Evolutionary conservation across 2,329 filamentous ascomycete genomes (phyloP), one percentile per base, ranked within the genome.

Genomic region (Penicillium sclerotiorum): DNA sequence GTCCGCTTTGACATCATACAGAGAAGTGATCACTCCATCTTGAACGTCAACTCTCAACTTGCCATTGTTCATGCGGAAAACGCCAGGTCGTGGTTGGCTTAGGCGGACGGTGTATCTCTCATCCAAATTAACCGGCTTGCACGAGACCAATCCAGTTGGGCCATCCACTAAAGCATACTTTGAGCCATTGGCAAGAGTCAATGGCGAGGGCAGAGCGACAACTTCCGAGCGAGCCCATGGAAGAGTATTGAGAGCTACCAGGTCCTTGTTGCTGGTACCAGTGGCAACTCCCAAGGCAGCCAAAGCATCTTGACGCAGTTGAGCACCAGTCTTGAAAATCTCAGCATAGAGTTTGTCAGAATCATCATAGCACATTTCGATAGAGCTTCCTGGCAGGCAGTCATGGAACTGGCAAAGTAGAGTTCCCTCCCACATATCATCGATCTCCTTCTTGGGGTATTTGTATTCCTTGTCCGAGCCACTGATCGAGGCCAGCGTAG

Each of bases 361-460:
- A 67, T 99, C 94, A 68, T 95, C 90, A 63, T 97, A 97, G 71
- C 91, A 96, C 91, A 97, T 96, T 70, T 95, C 92, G 61, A 99
- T 97, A 27, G 85, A 89, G 67, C 90, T 96, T 48, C 94, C 94
- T 1, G 94, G 94, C 44, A 99, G 79, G 68, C 94, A 97, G 68
- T 99, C 94, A 59, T 99, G 94, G 79, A 99, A 99, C 65, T 99
- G 94, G 59, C 93, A 97, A 21, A 97, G 82, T 20, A 97, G 79
- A 3, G 93, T 87, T 47, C 82, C 81, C 75, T 97, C 93, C 94
- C 94, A 99, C 85, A 99, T 95, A 49, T 87, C 81, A 66, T 99
- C 94, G 47, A 99, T 86, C n/a, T 94, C 85, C 66, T 88, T 84
- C 73, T 95, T 96, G 8, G 94, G 94, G 67, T 97, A 99, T 64